These are phyloP conservation scores for Cercospora zeae-maydis DNA, from an alignment of 2,329 filamentous ascomycete genomes.

Conservation along the genomic window DNA sequence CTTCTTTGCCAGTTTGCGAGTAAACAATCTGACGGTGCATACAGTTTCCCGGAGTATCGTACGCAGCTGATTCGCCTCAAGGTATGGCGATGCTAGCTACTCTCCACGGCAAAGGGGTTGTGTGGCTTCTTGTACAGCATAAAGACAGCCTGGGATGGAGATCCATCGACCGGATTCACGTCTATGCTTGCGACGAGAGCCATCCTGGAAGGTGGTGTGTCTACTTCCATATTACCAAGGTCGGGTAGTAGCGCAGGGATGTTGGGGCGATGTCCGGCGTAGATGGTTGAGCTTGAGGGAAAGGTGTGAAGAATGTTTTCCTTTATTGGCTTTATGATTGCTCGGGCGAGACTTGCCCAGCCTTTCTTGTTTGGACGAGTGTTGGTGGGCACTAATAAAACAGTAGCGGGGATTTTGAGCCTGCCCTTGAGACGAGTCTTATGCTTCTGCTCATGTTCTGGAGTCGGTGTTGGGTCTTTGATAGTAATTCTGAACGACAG, in stretches of 20 bases:
- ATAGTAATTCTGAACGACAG: neutral
- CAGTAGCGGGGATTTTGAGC: no score
- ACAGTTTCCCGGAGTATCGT: neutral
- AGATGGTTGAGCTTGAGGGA: neutral
- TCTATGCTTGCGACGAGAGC: neutral
- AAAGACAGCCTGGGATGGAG: neutral
- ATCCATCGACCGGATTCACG: neutral
- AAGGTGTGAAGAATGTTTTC: neutral
- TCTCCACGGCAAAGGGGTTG: neutral
- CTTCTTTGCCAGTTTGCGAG: no score
- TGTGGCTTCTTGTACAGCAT: neutral
- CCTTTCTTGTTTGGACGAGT: neutral
- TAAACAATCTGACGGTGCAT: neutral
- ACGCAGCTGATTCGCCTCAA: neutral
- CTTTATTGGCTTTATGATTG: neutral
- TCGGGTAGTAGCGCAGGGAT: neutral
- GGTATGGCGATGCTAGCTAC: neutral
- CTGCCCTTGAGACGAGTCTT: neutral
- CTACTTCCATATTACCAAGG: neutral
- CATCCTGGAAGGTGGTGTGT: neutral
- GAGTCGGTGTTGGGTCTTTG: neutral
- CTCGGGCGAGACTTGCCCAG: no score
- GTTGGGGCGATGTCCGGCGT: neutral
- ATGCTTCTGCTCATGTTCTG: neutral
- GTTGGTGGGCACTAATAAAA: no score